Evolutionary conservation across 179 eudicot species (phyloP).

Genomic region (Corrigiola litoralis): DNA sequence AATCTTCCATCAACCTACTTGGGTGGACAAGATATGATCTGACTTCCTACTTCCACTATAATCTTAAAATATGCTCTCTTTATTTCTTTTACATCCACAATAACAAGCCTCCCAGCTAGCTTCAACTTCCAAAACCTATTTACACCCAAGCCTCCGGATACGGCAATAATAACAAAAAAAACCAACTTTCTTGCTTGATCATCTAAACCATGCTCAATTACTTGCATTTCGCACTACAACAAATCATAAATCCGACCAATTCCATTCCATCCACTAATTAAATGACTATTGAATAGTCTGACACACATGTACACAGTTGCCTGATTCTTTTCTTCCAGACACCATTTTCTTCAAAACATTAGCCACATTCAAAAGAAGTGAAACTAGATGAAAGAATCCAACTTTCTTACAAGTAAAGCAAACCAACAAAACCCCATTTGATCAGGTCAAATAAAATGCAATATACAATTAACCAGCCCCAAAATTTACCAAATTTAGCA

Average conservation of each 20-base stretch:
- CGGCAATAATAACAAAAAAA: background rate
- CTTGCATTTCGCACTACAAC: background rate
- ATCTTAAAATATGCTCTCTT: background rate
- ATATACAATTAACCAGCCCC: background rate
- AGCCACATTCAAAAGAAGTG: background rate
- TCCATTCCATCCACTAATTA: background rate
- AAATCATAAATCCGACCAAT: background rate
- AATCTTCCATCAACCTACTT: background rate
- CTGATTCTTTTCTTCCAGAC: slow-evolving; percentile 21
- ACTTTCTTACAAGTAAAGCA: slow-evolving; percentile 11
- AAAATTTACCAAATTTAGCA: background rate
- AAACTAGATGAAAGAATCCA: slow-evolving; percentile 2
- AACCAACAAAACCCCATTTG: background rate
- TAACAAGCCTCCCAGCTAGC: slow-evolving; percentile 6
- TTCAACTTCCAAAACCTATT: slow-evolving; percentile 5
- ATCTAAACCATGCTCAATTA: background rate
- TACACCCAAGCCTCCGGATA: background rate
- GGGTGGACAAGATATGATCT: background rate
- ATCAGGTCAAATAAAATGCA: background rate
- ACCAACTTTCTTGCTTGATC: background rate
- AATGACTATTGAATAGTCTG: background rate
- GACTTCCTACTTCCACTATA: background rate
- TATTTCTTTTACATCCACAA: background rate
- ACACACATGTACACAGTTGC: background rate
- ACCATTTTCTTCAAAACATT: background rate